Conservation (phyloP, 2,329 filamentous ascomycete genomes). For the Trichoderma sp. region DNA sequence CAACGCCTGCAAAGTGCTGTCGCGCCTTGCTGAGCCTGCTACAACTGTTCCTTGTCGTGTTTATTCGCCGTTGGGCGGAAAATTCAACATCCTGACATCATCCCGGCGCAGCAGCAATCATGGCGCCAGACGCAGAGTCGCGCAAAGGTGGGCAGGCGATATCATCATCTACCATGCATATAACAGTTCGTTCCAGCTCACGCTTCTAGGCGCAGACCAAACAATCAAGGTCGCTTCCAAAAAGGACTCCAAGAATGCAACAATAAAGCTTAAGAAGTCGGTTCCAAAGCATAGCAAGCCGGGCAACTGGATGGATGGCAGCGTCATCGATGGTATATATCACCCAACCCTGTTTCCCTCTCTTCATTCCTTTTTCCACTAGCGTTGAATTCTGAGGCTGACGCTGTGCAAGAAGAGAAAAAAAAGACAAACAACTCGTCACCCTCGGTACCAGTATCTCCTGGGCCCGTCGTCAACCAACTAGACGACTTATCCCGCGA, state of each 20-base stretch:
- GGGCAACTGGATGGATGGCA: constrained; percentile 70
- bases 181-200: background rate
- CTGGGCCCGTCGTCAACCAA: constrained; percentile 58
- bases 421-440: constrained; percentile 51
- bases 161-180: background rate
- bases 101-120: constrained; percentile 15
- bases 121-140: constrained; percentile 25
- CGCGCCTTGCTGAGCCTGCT: background rate
- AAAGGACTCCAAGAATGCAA: constrained; percentile 48
- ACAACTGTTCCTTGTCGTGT: background rate
- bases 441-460: constrained; percentile 44
- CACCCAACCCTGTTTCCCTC: background rate
- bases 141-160: constrained; percentile 31
- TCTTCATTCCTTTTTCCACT: background rate
- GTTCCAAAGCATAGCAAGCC: constrained; percentile 62
- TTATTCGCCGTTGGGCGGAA: background rate
- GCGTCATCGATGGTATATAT: constrained; percentile 60
- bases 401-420: constrained; percentile 47
- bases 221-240: constrained; percentile 63
- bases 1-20: background rate
- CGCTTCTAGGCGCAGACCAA: constrained; percentile 48
- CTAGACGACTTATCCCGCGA: constrained; percentile 74
- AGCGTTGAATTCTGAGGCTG: background rate
- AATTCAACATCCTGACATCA: background rate
- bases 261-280: constrained; percentile 62